Evolutionary conservation across 306 rosid species (phyloP).

Genomic region (Gillenia trifoliata): DNA sequence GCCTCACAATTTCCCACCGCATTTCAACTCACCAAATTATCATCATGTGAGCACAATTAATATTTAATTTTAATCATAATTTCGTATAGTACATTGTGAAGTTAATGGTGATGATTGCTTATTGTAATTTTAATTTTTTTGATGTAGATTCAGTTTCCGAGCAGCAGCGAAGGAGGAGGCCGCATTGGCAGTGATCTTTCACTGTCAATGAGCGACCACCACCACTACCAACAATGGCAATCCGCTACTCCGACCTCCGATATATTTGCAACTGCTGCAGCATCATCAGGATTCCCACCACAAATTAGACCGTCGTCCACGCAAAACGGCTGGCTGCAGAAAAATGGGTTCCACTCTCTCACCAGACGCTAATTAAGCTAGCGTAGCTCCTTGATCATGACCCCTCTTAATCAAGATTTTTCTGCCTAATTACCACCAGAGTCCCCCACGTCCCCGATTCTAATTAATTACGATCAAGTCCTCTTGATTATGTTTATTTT

Average conservation of each 20-base stretch:
- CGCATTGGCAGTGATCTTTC: conserved; percentile 58
- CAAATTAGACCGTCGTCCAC: conserved; percentile 42
- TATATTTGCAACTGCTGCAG: conserved; percentile 82
- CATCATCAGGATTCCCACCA: conserved; percentile 99
- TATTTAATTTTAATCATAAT: not conserved
- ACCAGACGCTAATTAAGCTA: conserved; percentile 11
- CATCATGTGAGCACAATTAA: conserved; percentile 44
- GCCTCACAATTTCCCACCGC: conserved; percentile 37
- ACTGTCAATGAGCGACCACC: conserved; percentile 41
- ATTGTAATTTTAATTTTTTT: not conserved
- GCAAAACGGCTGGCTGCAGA: conserved; percentile 59
- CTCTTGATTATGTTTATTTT: not conserved
- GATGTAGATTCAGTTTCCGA: conserved; percentile 38
- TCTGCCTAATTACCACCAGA: not conserved
- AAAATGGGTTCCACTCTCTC: conserved; percentile 60
- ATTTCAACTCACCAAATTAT: conserved; percentile 42
- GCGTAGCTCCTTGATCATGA: not conserved
- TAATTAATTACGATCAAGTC: not conserved
- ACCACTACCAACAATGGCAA: conserved; percentile 44
- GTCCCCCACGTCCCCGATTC: not conserved
- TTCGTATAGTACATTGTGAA: not conserved
- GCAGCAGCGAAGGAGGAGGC: conserved; percentile 59
- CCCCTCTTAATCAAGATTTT: not conserved
- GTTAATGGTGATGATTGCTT: not conserved
- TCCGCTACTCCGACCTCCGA: conserved; percentile 32